Percentiles rank a stretch among this genome's conserved stretches.
Conservation (phyloP, 352 stramenopile species). For the Bremia lactucae region DNA sequence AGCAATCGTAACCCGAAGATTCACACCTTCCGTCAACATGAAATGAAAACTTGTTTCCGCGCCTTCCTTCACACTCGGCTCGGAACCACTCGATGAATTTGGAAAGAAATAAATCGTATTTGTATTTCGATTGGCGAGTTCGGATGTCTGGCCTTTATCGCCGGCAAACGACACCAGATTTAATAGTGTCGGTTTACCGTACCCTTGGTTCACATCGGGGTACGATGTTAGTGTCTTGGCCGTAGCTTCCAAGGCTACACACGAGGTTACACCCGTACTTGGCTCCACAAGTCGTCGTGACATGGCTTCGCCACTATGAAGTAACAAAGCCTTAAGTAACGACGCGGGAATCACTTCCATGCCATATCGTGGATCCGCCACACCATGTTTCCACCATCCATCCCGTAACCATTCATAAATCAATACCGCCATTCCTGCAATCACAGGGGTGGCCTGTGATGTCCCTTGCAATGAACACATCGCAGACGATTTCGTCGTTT, state of each 20-base stretch:
- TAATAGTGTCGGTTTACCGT: constrained; percentile 57
- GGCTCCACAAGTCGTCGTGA: constrained; percentile 33
- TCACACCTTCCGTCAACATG: constrained; percentile 36
- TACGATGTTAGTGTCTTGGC: constrained; percentile 26
- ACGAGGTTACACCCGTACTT: constrained; percentile 37
- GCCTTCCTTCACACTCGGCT: constrained; percentile 44
- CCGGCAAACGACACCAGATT: constrained; percentile 42
- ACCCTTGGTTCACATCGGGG: constrained; percentile 66
- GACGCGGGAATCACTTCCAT: constrained; percentile 46
- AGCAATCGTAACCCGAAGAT: constrained; percentile 56
- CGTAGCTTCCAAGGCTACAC: constrained; percentile 31
- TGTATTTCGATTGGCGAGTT: constrained; percentile 7
- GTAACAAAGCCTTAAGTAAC: constrained; percentile 75
- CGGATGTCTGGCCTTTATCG: constrained; percentile 5
- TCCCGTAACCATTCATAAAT: constrained; percentile 84
- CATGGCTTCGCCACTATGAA: constrained; percentile 69
- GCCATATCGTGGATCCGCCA: constrained; percentile 41
- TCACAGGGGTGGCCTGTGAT: constrained; percentile 73
- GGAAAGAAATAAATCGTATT: constrained; percentile 43
- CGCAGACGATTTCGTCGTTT: constrained; percentile 28
- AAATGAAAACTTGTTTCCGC: constrained; percentile 42
- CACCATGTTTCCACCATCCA: constrained; percentile 63
- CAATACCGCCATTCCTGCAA: constrained; percentile 67
- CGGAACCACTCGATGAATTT: constrained; percentile 34
- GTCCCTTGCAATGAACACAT: constrained; percentile 59